Percentiles rank a stretch among this genome's conserved stretches.
Evolutionary conservation across 805 yeast species (phyloP).

Genomic region (Metschnikowia continentalis): DNA sequence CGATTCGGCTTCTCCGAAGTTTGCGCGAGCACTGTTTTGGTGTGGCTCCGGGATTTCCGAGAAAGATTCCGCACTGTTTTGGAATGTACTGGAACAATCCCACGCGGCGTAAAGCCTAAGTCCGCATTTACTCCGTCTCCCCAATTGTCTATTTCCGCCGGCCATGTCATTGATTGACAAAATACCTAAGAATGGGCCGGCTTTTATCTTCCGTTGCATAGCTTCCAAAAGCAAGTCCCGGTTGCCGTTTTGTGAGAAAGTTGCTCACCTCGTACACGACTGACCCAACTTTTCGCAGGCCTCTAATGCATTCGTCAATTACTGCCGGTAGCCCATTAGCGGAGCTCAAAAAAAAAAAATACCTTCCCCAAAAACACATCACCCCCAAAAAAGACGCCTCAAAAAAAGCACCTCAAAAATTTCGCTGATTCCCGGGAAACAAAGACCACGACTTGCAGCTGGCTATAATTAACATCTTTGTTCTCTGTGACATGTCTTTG

Average conservation of each 20-base stretch:
- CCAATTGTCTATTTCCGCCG: neutral
- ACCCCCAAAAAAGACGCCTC: too few relatives aligned
- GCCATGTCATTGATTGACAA: neutral
- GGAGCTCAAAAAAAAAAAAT: neutral
- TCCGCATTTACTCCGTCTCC: constrained; percentile 1
- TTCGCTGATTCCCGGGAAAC: too few relatives aligned
- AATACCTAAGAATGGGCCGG: too few relatives aligned
- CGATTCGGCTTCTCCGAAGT: neutral
- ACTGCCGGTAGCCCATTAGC: neutral
- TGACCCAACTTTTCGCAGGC: constrained; percentile 2
- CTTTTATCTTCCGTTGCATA: too few relatives aligned
- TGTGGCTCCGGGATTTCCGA: constrained; percentile 1
- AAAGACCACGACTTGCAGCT: too few relatives aligned
- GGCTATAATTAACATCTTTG: neutral
- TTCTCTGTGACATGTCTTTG: neutral
- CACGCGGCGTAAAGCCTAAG: neutral
- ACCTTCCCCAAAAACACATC: too few relatives aligned
- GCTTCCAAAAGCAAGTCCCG: too few relatives aligned
- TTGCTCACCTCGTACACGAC: neutral
- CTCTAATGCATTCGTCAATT: neutral
- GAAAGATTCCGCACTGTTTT: constrained; percentile 2
- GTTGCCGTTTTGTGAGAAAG: neutral
- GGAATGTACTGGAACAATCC: constrained; percentile 5
- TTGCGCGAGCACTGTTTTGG: neutral
- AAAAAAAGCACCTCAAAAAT: too few relatives aligned